Conservation (phyloP, 108 stramenopile genomes). For the Mediolabrus comicus region DNA sequence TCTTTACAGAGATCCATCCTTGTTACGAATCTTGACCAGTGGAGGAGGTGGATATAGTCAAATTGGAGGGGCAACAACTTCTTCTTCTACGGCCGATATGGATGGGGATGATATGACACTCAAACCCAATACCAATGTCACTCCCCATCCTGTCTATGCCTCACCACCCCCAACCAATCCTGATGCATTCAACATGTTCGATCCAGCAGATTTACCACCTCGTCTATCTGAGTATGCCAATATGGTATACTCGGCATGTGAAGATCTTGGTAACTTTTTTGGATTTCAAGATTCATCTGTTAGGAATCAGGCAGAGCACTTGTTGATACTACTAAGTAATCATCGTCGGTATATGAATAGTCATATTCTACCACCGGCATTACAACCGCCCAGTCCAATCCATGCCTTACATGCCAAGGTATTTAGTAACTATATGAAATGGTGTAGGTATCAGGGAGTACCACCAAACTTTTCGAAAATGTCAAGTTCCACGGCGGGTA, state of each 20-base stretch:
- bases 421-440: conserved; percentile 96
- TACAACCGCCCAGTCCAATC: conserved; percentile 86
- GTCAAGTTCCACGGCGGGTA: conserved; percentile 52
- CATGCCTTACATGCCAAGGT: conserved; percentile 93
- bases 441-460: conserved; percentile 92
- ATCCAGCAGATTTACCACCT: conserved; percentile 88
- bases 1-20: conserved; percentile 57
- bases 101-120: conserved; percentile 25
- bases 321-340: conserved; percentile 92
- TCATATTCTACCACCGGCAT: conserved; percentile 73
- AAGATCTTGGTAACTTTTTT: conserved; percentile 93
- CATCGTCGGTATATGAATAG: conserved; percentile 94
- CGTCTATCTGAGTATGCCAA: conserved; percentile 90
- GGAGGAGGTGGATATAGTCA: conserved; percentile 15
- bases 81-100: neutral
- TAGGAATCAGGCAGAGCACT: conserved; percentile 95
- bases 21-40: conserved; percentile 6
- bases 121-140: conserved; percentile 42
- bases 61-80: conserved; percentile 18
- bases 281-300: conserved; percentile 92
- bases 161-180: conserved; percentile 29
- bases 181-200: conserved; percentile 86
- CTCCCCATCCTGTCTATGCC: conserved; percentile 34
- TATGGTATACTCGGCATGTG: conserved; percentile 91
- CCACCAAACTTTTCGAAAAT: conserved; percentile 87